Percentiles rank a stretch among this genome's conserved stretches.
Conservation (phyloP, 2,329 filamentous ascomycete species). For the Phyllosticta capitalensis region DNA sequence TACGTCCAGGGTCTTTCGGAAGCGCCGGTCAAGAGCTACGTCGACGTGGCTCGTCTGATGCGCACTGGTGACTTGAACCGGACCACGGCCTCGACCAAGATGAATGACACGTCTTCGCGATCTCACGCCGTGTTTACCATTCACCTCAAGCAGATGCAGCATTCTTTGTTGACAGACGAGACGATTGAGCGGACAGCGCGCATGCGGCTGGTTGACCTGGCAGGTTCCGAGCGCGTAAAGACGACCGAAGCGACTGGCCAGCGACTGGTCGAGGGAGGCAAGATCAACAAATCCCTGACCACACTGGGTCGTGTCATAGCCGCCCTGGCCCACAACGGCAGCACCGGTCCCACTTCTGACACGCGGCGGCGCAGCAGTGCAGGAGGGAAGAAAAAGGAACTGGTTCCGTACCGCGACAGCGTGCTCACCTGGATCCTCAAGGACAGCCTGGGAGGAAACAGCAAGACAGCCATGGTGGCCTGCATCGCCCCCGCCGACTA, state of each 20-base stretch:
- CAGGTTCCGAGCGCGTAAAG: slow-evolving; percentile 89
- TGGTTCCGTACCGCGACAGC: slow-evolving; percentile 90
- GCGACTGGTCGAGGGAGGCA: slow-evolving; percentile 84
- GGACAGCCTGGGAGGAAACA: slow-evolving; percentile 91
- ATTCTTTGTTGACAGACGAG: slow-evolving; percentile 94
- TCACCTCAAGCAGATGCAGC: slow-evolving; percentile 95
- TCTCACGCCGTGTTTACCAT: slow-evolving; percentile 98
- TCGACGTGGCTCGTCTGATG: slow-evolving; percentile 86
- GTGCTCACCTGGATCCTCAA: slow-evolving; percentile 80
- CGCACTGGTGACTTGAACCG: slow-evolving; percentile 78
- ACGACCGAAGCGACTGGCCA: slow-evolving; percentile 89
- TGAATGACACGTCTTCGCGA: slow-evolving; percentile 97
- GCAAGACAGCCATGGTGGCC: slow-evolving; percentile 98
- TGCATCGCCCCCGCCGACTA: slow-evolving; percentile 95
- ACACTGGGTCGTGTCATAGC: slow-evolving; percentile 94
- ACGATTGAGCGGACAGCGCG: slow-evolving; percentile 90
- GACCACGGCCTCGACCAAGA: slow-evolving; percentile 89
- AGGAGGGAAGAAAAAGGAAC: slow-evolving; percentile 45
- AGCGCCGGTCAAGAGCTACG: slow-evolving; percentile 76
- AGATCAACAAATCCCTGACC: slow-evolving; percentile 98
- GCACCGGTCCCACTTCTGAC: slow-evolving; percentile 28
- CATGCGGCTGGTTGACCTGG: slow-evolving; percentile 89
- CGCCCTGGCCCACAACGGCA: slow-evolving; percentile 51
- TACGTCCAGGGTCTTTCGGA: slow-evolving; percentile 97
- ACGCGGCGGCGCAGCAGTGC: slow-evolving; percentile 44